Conservation (phyloP, 2,329 filamentous ascomycete genomes). For the Lithohypha guttulata region DNA sequence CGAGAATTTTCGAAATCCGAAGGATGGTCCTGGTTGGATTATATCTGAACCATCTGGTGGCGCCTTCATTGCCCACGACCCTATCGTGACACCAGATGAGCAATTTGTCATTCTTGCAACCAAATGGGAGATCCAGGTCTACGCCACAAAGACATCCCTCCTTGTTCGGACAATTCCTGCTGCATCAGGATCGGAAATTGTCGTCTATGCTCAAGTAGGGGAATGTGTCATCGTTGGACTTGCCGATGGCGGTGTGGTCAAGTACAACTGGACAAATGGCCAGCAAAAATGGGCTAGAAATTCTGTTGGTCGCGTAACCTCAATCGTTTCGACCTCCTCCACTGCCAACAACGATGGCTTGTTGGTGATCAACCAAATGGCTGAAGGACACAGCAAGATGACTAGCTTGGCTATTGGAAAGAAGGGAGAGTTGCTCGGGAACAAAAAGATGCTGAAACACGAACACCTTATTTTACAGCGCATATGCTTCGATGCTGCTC, state of each 20-base stretch:
- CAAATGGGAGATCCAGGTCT: slow-evolving; percentile 65
- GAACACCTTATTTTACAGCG: slow-evolving; percentile 5
- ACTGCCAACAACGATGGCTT: slow-evolving; percentile 5
- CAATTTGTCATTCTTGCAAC: slow-evolving; percentile 64
- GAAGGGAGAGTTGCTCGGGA: background rate
- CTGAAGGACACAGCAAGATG: background rate
- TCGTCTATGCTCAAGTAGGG: slow-evolving; percentile 37
- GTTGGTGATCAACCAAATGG: background rate
- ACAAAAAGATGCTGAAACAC: background rate
- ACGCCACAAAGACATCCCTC: slow-evolving; percentile 70
- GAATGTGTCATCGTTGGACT: slow-evolving; percentile 45
- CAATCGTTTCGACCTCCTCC: slow-evolving; percentile 7
- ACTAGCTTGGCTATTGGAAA: slow-evolving; percentile 5
- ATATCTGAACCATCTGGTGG: slow-evolving; percentile 44
- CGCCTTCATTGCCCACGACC: slow-evolving; percentile 45
- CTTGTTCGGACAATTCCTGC: slow-evolving; percentile 61
- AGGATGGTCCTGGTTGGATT: slow-evolving; percentile 29
- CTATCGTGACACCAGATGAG: slow-evolving; percentile 48
- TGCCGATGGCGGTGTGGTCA: slow-evolving; percentile 39
- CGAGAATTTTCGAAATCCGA: background rate
- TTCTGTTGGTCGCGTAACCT: slow-evolving; percentile 1
- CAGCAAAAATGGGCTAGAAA: slow-evolving; percentile 14
- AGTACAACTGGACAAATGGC: slow-evolving; percentile 49
- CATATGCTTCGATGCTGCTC: slow-evolving; percentile 16
- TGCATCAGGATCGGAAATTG: slow-evolving; percentile 36